Conservation (phyloP, 768 basidiomycete genomes). For the Kwoniella sp. region DNA sequence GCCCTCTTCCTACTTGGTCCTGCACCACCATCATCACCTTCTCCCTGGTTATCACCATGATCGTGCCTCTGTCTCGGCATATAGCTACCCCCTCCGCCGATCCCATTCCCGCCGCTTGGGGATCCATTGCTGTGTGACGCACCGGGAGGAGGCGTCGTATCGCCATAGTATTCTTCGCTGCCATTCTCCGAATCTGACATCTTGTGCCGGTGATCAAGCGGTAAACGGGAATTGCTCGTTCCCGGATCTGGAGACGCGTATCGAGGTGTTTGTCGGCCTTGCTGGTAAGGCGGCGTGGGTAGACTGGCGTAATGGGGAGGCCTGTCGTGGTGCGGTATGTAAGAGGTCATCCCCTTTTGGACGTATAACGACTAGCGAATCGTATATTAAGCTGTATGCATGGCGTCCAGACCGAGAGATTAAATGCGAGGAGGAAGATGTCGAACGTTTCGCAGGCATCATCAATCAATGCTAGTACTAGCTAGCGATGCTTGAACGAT, state of each 20-base stretch:
- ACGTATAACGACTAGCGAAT: no score
- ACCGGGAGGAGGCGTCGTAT: neutral
- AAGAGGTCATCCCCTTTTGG: slow-evolving; percentile 23
- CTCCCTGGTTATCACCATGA: neutral
- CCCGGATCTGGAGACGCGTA: slow-evolving; percentile 48
- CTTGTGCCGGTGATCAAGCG: slow-evolving; percentile 17
- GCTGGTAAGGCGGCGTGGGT: slow-evolving; percentile 17
- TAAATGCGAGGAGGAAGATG: no score
- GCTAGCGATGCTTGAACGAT: no score
- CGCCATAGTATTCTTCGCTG: neutral
- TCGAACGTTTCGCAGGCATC: no score
- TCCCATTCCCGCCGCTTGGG: neutral
- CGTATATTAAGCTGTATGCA: no score
- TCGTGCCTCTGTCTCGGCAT: slow-evolving; percentile 11
- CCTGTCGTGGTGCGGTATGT: slow-evolving; percentile 40
- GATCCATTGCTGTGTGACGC: neutral
- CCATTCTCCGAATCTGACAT: slow-evolving; percentile 22
- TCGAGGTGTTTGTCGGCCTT: slow-evolving; percentile 25
- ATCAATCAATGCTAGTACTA: no score
- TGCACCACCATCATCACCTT: slow-evolving; percentile 6
- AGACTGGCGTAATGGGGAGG: slow-evolving; percentile 33
- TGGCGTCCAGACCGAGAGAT: no score
- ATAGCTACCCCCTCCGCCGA: slow-evolving; percentile 16
- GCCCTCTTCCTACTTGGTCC: slow-evolving; percentile 40
- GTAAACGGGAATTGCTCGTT: slow-evolving; percentile 12